Conservation (phyloP, 2,329 filamentous ascomycete genomes). For the Ophiocordyceps australis region DNA sequence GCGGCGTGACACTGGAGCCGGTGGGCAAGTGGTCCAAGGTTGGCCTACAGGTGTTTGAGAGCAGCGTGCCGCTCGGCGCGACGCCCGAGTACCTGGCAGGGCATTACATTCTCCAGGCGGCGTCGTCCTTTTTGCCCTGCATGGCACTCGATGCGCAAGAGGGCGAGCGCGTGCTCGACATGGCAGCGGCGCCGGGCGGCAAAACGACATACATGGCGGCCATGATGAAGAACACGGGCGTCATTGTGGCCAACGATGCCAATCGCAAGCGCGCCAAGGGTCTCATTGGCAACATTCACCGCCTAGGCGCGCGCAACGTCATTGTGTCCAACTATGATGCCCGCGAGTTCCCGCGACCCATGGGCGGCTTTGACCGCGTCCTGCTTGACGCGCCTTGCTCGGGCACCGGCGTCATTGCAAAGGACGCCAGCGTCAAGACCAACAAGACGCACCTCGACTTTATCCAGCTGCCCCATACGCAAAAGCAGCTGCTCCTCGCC, state of each 20-base stretch:
- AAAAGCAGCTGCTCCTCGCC: constrained; percentile 83
- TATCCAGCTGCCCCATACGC: constrained; percentile 76
- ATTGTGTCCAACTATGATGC: constrained; percentile 94
- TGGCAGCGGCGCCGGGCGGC: constrained; percentile 10
- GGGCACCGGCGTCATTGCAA: constrained; percentile 92
- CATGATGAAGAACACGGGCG: constrained; percentile 57
- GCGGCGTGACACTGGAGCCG: constrained; percentile 87
- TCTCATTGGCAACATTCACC: constrained; percentile 95
- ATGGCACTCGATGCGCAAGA: constrained; percentile 95
- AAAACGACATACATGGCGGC: constrained; percentile 48
- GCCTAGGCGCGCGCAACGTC: constrained; percentile 81
- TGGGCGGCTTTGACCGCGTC: constrained; percentile 91
- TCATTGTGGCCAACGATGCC: constrained; percentile 90
- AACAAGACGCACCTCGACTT: constrained; percentile 97
- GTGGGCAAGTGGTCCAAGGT: constrained; percentile 99
- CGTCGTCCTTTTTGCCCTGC: constrained; percentile 89
- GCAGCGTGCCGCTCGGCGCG: constrained; percentile 67
- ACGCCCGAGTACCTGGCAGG: constrained; percentile 95
- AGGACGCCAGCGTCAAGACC: constrained; percentile 92
- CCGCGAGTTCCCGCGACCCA: constrained; percentile 79
- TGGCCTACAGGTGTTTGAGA: constrained; percentile 90
- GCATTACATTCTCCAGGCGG: constrained; percentile 95
- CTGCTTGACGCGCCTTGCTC: constrained; percentile 91
- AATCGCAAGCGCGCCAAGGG: constrained; percentile 88
- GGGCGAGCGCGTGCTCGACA: constrained; percentile 74